Evolutionary conservation across 495 filamentous ascomycete species (phyloP).

Genomic region (Daldinia bambusicola): DNA sequence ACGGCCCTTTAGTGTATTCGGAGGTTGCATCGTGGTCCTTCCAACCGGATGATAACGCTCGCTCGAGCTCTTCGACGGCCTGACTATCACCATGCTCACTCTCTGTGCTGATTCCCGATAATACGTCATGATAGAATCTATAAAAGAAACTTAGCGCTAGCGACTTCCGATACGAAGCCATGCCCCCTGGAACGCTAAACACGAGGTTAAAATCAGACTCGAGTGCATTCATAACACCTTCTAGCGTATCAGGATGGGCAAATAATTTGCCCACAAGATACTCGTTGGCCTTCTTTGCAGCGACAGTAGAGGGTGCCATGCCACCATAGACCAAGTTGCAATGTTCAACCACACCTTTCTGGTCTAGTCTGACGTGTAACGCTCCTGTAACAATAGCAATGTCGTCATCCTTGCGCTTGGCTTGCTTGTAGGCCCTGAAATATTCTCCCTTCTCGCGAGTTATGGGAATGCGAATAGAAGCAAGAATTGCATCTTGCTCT

Average conservation of each 20-base stretch:
- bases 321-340: conserved; percentile 86
- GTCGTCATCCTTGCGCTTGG: conserved; percentile 96
- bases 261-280: conserved; percentile 81
- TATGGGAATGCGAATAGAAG: conserved; percentile 83
- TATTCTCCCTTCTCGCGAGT: conserved; percentile 73
- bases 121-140: conserved; percentile 80
- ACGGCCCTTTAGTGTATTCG: conserved; percentile 76
- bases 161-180: conserved; percentile 94
- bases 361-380: conserved; percentile 73
- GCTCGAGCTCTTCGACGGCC: conserved; percentile 72
- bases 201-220: conserved; percentile 86
- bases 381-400: conserved; percentile 95
- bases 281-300: conserved; percentile 77
- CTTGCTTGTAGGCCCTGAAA: conserved; percentile 88
- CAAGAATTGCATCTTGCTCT: conserved; percentile 82
- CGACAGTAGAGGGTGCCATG: conserved; percentile 88
- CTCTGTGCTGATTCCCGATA: conserved; percentile 57
- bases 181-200: conserved; percentile 91
- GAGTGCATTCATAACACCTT: conserved; percentile 86
- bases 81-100: conserved; percentile 64
- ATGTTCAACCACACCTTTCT: conserved; percentile 71
- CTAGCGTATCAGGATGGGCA: conserved; percentile 81
- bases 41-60: conserved; percentile 69
- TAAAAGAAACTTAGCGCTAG: conserved; percentile 91
- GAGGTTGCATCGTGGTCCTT: conserved; percentile 68